A percentile compares a stretch with the other conserved stretches of the same genome.
phyloP scores from a whole-genome alignment of 176 grass and related monocot genomes.

The Hordeum marinum region DNA sequence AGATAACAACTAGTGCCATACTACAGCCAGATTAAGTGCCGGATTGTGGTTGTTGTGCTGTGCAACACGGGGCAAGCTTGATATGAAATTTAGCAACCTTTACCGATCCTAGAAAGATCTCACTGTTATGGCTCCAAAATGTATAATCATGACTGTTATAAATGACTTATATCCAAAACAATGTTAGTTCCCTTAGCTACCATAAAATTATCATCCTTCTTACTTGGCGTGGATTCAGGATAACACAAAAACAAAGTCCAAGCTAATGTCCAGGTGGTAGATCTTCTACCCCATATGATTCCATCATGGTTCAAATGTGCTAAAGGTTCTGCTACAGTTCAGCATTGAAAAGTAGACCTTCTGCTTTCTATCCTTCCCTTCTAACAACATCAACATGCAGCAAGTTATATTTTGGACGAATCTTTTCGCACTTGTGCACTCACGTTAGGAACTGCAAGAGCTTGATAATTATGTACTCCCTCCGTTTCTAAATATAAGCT shows the following conservation, averaged over 20 bases:
- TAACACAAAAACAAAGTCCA: not conserved
- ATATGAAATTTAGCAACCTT: not conserved
- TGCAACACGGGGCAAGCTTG: not conserved
- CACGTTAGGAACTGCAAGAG: not conserved
- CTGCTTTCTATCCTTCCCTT: not conserved
- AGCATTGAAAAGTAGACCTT: not conserved
- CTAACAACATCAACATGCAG: not conserved
- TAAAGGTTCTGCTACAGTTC: not conserved
- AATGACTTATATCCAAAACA: not conserved
- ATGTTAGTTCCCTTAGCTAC: not conserved
- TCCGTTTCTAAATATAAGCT: too few relatives aligned
- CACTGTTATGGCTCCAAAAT: not conserved
- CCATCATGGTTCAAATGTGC: not conserved
- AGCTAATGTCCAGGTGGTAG: not conserved
- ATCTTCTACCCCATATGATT: not conserved
- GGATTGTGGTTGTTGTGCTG: not conserved
- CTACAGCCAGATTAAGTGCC: not conserved
- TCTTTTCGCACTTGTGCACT: not conserved
- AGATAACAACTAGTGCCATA: not conserved
- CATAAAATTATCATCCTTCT: not conserved
- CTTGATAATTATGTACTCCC: conserved; percentile 8
- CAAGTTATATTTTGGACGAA: not conserved
- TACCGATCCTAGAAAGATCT: not conserved
- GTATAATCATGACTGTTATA: not conserved
- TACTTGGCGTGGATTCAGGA: not conserved